phyloP scores from a whole-genome alignment of 306 rosid genomes.

The Castanea sativa region DNA sequence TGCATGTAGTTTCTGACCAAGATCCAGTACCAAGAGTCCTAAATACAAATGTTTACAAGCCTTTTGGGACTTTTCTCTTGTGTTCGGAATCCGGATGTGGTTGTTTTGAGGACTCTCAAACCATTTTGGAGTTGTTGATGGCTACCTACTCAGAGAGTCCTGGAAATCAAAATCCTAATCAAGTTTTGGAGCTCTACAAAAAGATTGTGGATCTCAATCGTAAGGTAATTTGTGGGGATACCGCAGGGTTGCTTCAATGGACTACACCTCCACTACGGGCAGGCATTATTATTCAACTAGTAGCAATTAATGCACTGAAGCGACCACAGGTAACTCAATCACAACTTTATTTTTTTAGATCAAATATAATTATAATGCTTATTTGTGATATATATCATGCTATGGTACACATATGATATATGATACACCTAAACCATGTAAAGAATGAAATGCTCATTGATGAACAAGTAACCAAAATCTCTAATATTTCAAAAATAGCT shows the following conservation, averaged over 20 bases:
- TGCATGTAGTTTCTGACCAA: conserved; percentile 45
- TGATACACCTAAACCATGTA: neutral
- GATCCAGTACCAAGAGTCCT: conserved; percentile 44
- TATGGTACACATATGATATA: neutral
- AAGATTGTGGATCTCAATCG: conserved; percentile 30
- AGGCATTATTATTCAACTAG: conserved; percentile 36
- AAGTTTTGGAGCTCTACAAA: conserved; percentile 24
- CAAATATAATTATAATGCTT: neutral
- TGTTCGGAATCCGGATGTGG: conserved; percentile 40
- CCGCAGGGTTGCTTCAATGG: neutral
- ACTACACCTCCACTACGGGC: conserved; percentile 19
- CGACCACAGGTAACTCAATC: conserved; percentile 31
- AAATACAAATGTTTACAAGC: conserved; percentile 17
- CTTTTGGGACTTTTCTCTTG: conserved; percentile 69
- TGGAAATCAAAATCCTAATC: neutral
- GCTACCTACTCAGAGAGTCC: neutral
- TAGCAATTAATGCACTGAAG: conserved; percentile 30
- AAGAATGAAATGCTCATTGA: neutral
- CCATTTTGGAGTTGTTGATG: conserved; percentile 26
- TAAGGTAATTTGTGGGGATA: conserved; percentile 20
- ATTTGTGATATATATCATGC: neutral
- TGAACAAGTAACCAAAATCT: too few relatives aligned
- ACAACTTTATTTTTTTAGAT: neutral
- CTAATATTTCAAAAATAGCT: neutral
- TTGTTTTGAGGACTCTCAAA: conserved; percentile 40